Conservation (phyloP, 306 rosid genomes). For the Canavalia ensiformis region DNA sequence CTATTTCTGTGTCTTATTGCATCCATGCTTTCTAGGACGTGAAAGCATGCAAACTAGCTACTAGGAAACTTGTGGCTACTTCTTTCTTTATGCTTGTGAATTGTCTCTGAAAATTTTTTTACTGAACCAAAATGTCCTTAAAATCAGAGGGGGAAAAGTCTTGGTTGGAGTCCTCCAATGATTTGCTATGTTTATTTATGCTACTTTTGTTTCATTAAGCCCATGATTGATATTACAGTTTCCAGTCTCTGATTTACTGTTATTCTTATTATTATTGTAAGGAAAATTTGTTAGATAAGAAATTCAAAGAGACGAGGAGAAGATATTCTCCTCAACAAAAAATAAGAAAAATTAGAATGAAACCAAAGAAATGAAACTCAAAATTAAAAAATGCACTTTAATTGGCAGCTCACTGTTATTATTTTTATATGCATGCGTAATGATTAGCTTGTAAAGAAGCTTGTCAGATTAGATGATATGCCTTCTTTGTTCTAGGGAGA, state of each 20-base stretch:
- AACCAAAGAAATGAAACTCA: not conserved
- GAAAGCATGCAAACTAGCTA: not conserved
- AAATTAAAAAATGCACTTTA: not conserved
- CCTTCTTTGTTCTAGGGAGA: not conserved
- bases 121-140: constrained; percentile 16
- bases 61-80: not conserved
- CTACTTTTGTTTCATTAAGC: constrained; percentile 23
- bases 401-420: not conserved
- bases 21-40: not conserved
- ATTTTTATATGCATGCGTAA: not conserved
- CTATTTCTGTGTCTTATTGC: not conserved
- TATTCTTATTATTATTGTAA: not conserved
- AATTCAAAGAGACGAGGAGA: not conserved
- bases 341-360: not conserved
- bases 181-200: constrained; percentile 32
- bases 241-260: not conserved
- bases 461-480: not conserved
- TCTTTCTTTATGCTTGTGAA: constrained; percentile 10
- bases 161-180: not conserved
- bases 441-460: constrained; percentile 21
- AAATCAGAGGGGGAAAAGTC: not conserved
- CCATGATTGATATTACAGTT: constrained; percentile 1
- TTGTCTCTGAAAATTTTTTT: constrained; percentile 14
- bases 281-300: not conserved
- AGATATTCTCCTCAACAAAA: not conserved